Evolutionary conservation across 2,329 filamentous ascomycete species (phyloP), one percentile per base, ranked within the genome.

Genomic region (Pseudogymnoascus sp.): DNA sequence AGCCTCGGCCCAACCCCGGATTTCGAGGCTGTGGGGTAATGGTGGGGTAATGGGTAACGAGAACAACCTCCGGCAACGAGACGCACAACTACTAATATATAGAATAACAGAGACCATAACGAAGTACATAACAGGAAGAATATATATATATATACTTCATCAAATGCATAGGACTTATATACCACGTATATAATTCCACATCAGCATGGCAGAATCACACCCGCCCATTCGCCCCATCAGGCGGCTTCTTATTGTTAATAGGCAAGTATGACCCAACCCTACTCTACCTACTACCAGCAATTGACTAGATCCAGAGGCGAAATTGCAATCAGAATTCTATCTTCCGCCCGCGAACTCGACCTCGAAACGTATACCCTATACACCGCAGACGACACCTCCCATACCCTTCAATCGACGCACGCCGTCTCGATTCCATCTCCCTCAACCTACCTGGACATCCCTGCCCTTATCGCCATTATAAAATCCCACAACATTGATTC

Each of bases 301-400:
- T 56, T 56, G 46, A 56, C 46, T 7, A 34, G 46, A 56, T 23
- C 34, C 61, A 85, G 84, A 75, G 86, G 85, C 63, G 86, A 88
- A 72, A 87, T 89, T 61, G 84, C 85, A 62, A 79, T 83, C 2
- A 79, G 85, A 11, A 84, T 88, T 59, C 75, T 87, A 36, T 79
- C 81, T 31, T 79, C 84, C 63, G 82, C 82, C n/a, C 77, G 83
- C 42, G 85, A 88, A 72, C 75, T 87, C 2, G 75, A 74, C 11
- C 75, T 86, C 7, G 79, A 84, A 62, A 85, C 83, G 1, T 82
- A 80, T 66, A 79, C 81, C 18, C 70, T 86, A 2, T 85, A 83
- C 70, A 83, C 82, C 5, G 69, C 77, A 2, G 78, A 80, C 59
- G 85, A 88, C 70, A 74, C 76, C 31, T 80, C 79, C 1, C 84